Evolutionary conservation across 1,284 basidiomycete species (phyloP).

Genomic region (Cystobasidiaceae sp.): DNA sequence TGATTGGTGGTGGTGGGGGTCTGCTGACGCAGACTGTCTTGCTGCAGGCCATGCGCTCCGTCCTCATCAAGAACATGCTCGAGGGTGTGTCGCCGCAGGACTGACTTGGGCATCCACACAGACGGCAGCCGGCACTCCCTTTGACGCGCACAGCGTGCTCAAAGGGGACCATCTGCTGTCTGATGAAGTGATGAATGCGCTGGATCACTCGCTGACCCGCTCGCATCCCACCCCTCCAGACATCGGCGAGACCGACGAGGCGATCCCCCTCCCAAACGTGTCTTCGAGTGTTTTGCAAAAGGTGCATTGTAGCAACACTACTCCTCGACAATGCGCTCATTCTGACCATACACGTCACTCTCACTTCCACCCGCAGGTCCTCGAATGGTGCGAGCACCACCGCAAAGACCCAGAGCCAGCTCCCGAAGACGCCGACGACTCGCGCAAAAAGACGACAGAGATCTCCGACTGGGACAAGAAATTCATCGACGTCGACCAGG

Average conservation of each 20-base stretch:
- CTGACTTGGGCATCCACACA: too few relatives aligned
- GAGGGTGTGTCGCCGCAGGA: conserved; percentile 88
- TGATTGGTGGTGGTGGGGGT: not conserved
- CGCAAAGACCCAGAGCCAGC: conserved; percentile 86
- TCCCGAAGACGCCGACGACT: conserved; percentile 73
- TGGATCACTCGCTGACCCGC: not conserved
- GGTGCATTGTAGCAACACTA: conserved; percentile 78
- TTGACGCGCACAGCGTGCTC: too few relatives aligned
- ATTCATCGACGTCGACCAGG: conserved; percentile 55
- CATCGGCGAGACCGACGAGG: conserved; percentile 78
- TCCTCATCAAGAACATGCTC: conserved; percentile 99
- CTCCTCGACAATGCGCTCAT: conserved; percentile 65
- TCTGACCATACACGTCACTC: not conserved
- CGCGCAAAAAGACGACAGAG: conserved; percentile 93
- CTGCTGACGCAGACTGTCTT: not conserved
- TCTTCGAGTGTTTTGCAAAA: conserved; percentile 95
- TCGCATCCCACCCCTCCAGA: conserved; percentile 54
- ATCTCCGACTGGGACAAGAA: conserved; percentile 99
- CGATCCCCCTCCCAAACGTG: conserved; percentile 95
- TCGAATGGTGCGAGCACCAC: conserved; percentile 99
- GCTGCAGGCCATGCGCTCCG: conserved; percentile 66
- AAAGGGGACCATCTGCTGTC: too few relatives aligned
- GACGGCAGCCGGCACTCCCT: too few relatives aligned
- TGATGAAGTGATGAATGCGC: too few relatives aligned
- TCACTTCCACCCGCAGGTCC: conserved; percentile 58